Evolutionary conservation across 2,329 filamentous ascomycete genomes (phyloP).

Genomic region (Chrysoporthe austroafricana): DNA sequence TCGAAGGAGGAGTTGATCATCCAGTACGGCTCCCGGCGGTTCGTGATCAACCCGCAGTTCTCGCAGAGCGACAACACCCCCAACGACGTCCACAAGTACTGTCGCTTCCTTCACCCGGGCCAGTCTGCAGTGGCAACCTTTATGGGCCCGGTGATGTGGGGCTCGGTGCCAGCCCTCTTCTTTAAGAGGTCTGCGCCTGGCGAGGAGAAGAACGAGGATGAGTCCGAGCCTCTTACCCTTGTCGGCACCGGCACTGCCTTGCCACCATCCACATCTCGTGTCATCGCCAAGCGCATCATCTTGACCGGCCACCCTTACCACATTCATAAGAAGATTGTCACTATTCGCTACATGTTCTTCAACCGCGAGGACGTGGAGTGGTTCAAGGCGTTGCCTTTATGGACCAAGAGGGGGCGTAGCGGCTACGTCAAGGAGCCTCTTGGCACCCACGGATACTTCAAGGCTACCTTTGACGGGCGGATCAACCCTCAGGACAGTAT

Average conservation of each 20-base stretch:
- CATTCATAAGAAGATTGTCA: conserved; percentile 97
- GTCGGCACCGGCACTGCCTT: conserved; percentile 87
- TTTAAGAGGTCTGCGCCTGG: conserved; percentile 66
- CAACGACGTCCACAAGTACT: conserved; percentile 97
- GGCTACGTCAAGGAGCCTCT: conserved; percentile 93
- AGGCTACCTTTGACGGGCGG: conserved; percentile 94
- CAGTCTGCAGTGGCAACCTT: conserved; percentile 88
- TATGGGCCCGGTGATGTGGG: conserved; percentile 90
- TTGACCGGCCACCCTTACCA: conserved; percentile 97
- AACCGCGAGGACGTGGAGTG: conserved; percentile 91
- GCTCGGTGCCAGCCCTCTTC: conserved; percentile 85
- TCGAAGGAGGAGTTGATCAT: conserved; percentile 91
- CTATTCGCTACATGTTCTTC: conserved; percentile 99
- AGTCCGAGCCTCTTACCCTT: conserved; percentile 63
- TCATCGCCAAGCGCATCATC: conserved; percentile 92
- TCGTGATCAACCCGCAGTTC: conserved; percentile 88
- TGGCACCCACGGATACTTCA: conserved; percentile 99
- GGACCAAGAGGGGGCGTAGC: conserved; percentile 86
- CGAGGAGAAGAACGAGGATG: conserved; percentile 47
- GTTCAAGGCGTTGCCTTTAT: conserved; percentile 96
- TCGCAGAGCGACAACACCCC: conserved; percentile 87
- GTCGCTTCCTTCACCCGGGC: conserved; percentile 88
- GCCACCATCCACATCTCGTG: conserved; percentile 73
- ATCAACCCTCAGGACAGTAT: conserved; percentile 96
- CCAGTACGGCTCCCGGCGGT: conserved; percentile 85